phyloP scores from a whole-genome alignment of 2,329 filamentous ascomycete species.

The Magnaporthiopsis incrustans region DNA sequence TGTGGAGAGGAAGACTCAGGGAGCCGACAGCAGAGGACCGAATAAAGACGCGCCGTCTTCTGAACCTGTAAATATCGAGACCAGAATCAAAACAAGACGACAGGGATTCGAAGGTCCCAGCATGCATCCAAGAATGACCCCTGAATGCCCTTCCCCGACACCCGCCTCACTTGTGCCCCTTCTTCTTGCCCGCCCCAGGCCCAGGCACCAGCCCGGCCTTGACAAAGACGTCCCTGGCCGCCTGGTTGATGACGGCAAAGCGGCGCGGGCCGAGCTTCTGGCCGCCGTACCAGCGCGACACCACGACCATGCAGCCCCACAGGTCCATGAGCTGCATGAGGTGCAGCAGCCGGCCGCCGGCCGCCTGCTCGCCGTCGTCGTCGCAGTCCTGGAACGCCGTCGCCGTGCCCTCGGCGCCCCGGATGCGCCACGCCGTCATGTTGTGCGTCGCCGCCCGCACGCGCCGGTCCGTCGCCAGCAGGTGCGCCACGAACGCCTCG shows the following conservation, averaged over 20 bases:
- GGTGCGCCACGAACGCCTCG: conserved; percentile 59
- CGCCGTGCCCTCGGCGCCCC: conserved; percentile 36
- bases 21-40: too few relatives aligned
- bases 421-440: conserved; percentile 88
- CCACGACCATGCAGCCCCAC: conserved; percentile 88
- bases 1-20: too few relatives aligned
- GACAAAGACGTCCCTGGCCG: conserved; percentile 76
- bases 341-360: conserved; percentile 76
- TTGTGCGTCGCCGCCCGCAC: conserved; percentile 87
- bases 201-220: conserved; percentile 63
- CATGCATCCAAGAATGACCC: too few relatives aligned
- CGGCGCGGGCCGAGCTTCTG: conserved; percentile 80
- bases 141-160: too few relatives aligned
- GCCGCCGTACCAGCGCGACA: conserved; percentile 92
- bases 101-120: too few relatives aligned
- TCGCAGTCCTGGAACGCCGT: conserved; percentile 79
- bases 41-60: too few relatives aligned
- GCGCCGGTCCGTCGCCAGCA: conserved; percentile 76
- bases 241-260: conserved; percentile 84
- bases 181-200: conserved; percentile 30
- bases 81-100: too few relatives aligned
- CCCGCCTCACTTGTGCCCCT: conserved; percentile 27
- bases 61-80: too few relatives aligned
- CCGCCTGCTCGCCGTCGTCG: conserved; percentile 92
- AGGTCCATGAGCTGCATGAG: conserved; percentile 92